Evolutionary conservation across 352 stramenopile genomes (phyloP), one percentile per base, ranked within the genome.

Genomic region (Globisporangium radiosum): DNA sequence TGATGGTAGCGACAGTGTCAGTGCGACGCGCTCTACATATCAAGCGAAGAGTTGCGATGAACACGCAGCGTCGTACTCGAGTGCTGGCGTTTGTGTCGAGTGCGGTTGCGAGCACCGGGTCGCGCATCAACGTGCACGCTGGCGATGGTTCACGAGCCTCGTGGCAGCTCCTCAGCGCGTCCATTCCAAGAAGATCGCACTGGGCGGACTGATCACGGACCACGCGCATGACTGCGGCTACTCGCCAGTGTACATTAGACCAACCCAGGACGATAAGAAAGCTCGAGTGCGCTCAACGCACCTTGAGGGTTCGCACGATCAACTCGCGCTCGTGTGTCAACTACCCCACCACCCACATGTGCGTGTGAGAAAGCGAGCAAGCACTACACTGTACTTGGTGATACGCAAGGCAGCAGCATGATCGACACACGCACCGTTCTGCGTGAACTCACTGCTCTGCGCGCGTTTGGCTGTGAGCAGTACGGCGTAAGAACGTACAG

Each of bases 151-250:
- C 25, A 33, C 25, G 25, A 33, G 25, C 25, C 25, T 33, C 1
- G 2, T 33, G 25, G 25, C 25, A 33, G 25, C 25, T 33, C 5
- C 17, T 56, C 19, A 52, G 39, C 15, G 52, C n/a, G 9, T 11
- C 55, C 36, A 52, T n/a, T 42, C 15, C 40, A 40, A 51, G 15
- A 14, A 60, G 36, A 39, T 63, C n/a, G 52, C 58, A 68, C 39
- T 63, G 60, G 17, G 38, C 36, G 10, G 52, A 66, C 19, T 54
- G 58, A 38, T 68, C 42, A n/a, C 47, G 48, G 47, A 68, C 62
- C 62, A 43, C 40, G 48, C 5, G 55, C 8, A 44, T 5, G 33
- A 47, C 40, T 33, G 45, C 40, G 15, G 25, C 25, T 33, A 2
- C 25, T 33, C 25, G 25, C 25, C 25, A 33, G 25, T 33, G 25